phyloP scores from a whole-genome alignment of 768 basidiomycete genomes.

The Chlorophyllum brunneum region DNA sequence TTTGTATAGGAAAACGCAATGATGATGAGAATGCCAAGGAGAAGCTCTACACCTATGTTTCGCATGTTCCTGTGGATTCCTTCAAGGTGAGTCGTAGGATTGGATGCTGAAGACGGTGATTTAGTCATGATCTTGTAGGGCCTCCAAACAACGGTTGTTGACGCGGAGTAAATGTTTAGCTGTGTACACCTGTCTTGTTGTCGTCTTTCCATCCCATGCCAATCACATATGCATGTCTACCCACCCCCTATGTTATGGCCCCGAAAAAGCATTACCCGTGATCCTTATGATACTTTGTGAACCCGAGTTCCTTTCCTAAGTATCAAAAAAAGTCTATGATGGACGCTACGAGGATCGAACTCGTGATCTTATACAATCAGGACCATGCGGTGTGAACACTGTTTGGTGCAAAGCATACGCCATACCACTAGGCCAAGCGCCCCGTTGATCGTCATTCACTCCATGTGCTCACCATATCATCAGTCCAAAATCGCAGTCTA shows the following conservation, averaged over 20 bases:
- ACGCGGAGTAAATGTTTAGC: slow-evolving; percentile 57
- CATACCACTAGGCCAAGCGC: slow-evolving; percentile 61
- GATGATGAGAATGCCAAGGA: slow-evolving; percentile 99
- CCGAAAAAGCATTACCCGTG: too few species aligned
- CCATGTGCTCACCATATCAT: neutral
- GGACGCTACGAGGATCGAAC: slow-evolving; percentile 55
- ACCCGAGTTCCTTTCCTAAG: too few species aligned
- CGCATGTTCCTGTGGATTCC: slow-evolving; percentile 67
- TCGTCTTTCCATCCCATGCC: neutral
- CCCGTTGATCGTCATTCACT: slow-evolving; percentile 18
- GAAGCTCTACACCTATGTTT: slow-evolving; percentile 92
- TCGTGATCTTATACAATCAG: slow-evolving; percentile 51
- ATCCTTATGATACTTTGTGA: too few species aligned
- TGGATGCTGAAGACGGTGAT: neutral
- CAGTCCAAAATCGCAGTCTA: neutral
- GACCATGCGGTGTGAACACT: neutral
- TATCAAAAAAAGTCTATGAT: slow-evolving; percentile 11
- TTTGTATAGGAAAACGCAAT: slow-evolving; percentile 82
- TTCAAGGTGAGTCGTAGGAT: slow-evolving; percentile 69
- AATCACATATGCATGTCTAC: slow-evolving; percentile 5
- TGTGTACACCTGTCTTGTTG: neutral
- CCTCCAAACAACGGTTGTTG: slow-evolving; percentile 79
- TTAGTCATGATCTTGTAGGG: slow-evolving; percentile 42
- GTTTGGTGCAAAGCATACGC: slow-evolving; percentile 51
- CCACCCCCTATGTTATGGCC: neutral